Base-by-base conservation (phyloP, 1,284 basidiomycete genomes). In the Testicularia cyperi region DNA sequence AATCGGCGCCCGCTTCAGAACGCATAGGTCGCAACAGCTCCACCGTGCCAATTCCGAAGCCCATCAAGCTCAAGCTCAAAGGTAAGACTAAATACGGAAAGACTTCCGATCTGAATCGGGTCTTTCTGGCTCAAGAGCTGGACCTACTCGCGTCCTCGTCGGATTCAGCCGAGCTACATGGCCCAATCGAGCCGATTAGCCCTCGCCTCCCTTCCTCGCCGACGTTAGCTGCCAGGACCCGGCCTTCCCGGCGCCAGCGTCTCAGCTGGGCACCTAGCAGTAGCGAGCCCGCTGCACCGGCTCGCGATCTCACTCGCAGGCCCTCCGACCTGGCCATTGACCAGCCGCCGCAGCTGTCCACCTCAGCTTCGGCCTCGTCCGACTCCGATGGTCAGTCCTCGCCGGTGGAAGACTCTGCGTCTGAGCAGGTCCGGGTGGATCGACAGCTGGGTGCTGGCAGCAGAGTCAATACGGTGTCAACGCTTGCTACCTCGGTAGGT, bases 101-200 rank as follows among this genome's bases (percentile, higher is more conserved):
- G 27, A 62, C 66, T 21, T 38, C 22, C 12, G 64, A 68, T 25
- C 74, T 77, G 23, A 48, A 47, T 22, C 40, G 51, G 12, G 48
- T 77, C 21, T 76, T 75, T 34, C 66, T 77, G 5, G 74, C 72
- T 0, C 76, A 77, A 35, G 75, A 77, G 51, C 64, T 77, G 9
- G 26, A 42, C 16, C 30, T n/a, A n/a, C n/a, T n/a, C n/a, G n/a
- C n/a, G n/a, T n/a, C n/a, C n/a, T n/a, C n/a, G n/a, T n/a, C n/a
- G n/a, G n/a, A n/a, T n/a, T n/a, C n/a, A n/a, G n/a, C n/a, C n/a
- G n/a, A n/a, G n/a, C n/a, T n/a, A n/a, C n/a, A n/a, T n/a, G n/a
- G n/a, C n/a, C n/a, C n/a, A n/a, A n/a, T n/a, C n/a, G n/a, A n/a
- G n/a, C n/a, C n/a, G n/a, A n/a, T n/a, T n/a, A n/a, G n/a, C n/a